These are phyloP conservation scores for Aphanomyces invadans DNA, from an alignment of 352 stramenopile species.

Conservation along the genomic window DNA sequence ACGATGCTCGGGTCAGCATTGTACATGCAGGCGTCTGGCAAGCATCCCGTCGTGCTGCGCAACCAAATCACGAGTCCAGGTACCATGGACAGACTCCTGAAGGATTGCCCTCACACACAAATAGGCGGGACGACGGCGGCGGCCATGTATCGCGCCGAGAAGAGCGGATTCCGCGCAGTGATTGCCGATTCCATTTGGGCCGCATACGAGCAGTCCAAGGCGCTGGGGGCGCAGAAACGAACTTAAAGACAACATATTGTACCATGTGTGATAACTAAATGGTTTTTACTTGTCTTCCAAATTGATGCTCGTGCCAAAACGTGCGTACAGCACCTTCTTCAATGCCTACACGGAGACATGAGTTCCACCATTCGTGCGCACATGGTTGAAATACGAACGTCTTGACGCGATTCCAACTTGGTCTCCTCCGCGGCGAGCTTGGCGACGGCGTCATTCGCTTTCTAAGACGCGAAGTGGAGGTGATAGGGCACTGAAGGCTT, in stretches of 20 bases:
- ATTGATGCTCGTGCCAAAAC: constrained; percentile 96
- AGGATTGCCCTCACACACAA: no score
- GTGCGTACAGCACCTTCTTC: constrained; percentile 93
- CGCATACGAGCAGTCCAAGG: constrained; percentile 89
- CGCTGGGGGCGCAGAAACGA: constrained; percentile 77
- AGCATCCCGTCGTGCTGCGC: constrained; percentile 86
- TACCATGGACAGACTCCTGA: background rate
- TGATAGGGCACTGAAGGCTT: background rate
- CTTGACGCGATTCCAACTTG: constrained; percentile 85
- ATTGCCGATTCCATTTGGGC: constrained; percentile 94
- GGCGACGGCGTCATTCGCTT: constrained; percentile 69
- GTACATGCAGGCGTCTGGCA: constrained; percentile 88
- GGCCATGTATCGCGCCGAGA: constrained; percentile 93
- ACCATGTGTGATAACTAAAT: background rate
- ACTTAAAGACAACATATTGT: constrained; percentile 1
- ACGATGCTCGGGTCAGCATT: constrained; percentile 90
- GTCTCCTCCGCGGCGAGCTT: constrained; percentile 79
- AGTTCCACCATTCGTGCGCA: constrained; percentile 2
- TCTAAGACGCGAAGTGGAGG: constrained; percentile 26
- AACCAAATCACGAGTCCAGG: constrained; percentile 92
- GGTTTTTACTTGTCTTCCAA: constrained; percentile 85
- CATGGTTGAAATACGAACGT: constrained; percentile 31
- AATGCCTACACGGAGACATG: constrained; percentile 59
- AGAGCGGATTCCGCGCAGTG: constrained; percentile 90
- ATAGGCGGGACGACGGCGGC: constrained; percentile 88